A percentile compares a stretch with the other conserved stretches of the same genome.
Conservation (phyloP, 257 asterid species). For the Knoxia roxburghii region DNA sequence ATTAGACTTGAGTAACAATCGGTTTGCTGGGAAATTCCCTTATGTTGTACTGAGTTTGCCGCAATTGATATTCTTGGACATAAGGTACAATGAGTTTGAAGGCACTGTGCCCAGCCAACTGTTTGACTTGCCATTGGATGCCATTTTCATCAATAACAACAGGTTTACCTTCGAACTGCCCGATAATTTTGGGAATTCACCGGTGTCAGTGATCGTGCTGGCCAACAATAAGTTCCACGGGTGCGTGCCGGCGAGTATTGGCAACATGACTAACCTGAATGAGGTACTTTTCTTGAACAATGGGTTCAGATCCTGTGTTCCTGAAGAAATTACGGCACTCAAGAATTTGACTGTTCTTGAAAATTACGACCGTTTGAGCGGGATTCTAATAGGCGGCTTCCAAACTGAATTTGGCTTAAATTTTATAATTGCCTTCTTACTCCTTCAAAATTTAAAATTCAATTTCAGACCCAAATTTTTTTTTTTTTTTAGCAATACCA, state of each 20-base stretch:
- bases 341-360: constrained; percentile 71
- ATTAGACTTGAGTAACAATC: constrained; percentile 77
- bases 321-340: constrained; percentile 61
- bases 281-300: constrained; percentile 72
- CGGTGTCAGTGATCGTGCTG: constrained; percentile 70
- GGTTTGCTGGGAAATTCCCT: constrained; percentile 84
- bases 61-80: constrained; percentile 50
- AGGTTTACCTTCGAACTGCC: constrained; percentile 73
- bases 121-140: constrained; percentile 70
- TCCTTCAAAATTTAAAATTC: too few relatives aligned
- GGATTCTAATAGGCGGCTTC: too few relatives aligned
- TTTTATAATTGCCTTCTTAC: too few relatives aligned
- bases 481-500: too few relatives aligned
- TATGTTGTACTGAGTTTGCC: constrained; percentile 65
- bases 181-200: constrained; percentile 81
- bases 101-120: constrained; percentile 66
- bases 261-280: constrained; percentile 60
- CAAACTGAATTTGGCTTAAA: too few relatives aligned
- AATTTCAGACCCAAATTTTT: too few relatives aligned
- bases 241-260: constrained; percentile 68
- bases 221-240: constrained; percentile 78
- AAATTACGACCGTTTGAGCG: constrained; percentile 53
- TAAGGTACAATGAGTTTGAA: constrained; percentile 73
- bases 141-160: constrained; percentile 74
- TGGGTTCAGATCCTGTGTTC: constrained; percentile 67